Conservation (phyloP, 306 rosid genomes). For the Malus sieversii region DNA sequence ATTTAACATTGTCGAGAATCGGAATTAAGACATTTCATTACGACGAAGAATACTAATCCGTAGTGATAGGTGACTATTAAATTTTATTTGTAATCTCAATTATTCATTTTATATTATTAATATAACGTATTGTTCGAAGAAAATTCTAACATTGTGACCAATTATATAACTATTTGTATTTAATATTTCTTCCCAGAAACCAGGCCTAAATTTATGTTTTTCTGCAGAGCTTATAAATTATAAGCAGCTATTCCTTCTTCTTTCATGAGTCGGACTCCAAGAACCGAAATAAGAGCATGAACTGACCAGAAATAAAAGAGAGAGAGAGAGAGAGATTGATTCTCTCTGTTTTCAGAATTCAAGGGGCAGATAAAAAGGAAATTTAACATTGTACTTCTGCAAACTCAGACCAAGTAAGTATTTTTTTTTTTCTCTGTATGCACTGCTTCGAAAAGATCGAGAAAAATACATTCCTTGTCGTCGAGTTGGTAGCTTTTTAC, state of each 20-base stretch:
- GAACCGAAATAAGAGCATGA: background rate
- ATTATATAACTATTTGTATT: background rate
- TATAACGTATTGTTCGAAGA: too few relatives aligned
- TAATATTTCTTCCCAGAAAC: background rate
- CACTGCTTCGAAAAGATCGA: constrained; percentile 3
- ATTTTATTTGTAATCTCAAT: too few relatives aligned
- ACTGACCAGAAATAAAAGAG: background rate
- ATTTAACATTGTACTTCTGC: background rate
- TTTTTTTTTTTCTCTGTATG: background rate
- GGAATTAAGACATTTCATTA: accelerated
- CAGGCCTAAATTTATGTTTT: background rate
- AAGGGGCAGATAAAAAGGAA: background rate
- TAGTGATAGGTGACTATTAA: too few relatives aligned
- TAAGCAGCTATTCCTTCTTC: background rate
- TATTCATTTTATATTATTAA: too few relatives aligned
- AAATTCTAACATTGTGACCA: too few relatives aligned
- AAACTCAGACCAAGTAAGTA: constrained; percentile 11
- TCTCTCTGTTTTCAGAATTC: background rate
- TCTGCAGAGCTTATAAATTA: background rate
- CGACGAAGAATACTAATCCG: accelerated
- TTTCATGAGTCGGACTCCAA: background rate
- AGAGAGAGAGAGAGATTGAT: background rate
- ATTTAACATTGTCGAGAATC: too few relatives aligned
- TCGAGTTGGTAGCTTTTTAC: constrained; percentile 8
- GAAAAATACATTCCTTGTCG: constrained; percentile 9